phyloP scores from a whole-genome alignment of 495 filamentous ascomycete genomes.

The Neurospora sp. region DNA sequence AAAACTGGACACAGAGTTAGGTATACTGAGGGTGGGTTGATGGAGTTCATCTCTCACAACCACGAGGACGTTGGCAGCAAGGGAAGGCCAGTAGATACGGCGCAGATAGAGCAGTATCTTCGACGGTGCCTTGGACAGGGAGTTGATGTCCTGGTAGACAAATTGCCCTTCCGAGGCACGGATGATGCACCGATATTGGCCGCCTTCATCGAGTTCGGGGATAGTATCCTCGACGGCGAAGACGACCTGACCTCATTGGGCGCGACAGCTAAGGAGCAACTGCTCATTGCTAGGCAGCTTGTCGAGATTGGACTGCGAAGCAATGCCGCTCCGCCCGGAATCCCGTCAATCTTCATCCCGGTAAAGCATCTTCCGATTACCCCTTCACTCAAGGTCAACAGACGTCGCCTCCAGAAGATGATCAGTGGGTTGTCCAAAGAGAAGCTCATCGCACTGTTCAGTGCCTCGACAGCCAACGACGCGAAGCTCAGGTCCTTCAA shows the following conservation, averaged over 20 bases:
- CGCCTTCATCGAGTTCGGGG: conserved; percentile 37
- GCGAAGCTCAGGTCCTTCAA: conserved; percentile 25
- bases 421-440: conserved; percentile 28
- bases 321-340: conserved; percentile 21
- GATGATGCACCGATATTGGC: conserved; percentile 25
- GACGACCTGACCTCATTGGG: conserved; percentile 24
- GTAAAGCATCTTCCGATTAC: conserved; percentile 33
- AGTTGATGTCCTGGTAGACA: conserved; percentile 36
- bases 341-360: conserved; percentile 33
- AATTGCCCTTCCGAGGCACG: conserved; percentile 27
- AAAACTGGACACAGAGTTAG: conserved; percentile 36
- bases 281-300: conserved; percentile 29
- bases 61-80: conserved; percentile 18
- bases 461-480: conserved; percentile 22
- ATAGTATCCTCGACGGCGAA: conserved; percentile 20
- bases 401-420: conserved; percentile 29
- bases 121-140: conserved; percentile 35
- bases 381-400: conserved; percentile 31
- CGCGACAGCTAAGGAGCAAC: conserved; percentile 23
- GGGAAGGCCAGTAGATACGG: conserved; percentile 25
- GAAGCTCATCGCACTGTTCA: conserved; percentile 26
- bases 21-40: conserved; percentile 32
- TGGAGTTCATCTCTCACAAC: conserved; percentile 32
- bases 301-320: conserved; percentile 27
- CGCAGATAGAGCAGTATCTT: conserved; percentile 33